Conservation (phyloP, 768 basidiomycete genomes). For the Rhodotorula diobovata region DNA sequence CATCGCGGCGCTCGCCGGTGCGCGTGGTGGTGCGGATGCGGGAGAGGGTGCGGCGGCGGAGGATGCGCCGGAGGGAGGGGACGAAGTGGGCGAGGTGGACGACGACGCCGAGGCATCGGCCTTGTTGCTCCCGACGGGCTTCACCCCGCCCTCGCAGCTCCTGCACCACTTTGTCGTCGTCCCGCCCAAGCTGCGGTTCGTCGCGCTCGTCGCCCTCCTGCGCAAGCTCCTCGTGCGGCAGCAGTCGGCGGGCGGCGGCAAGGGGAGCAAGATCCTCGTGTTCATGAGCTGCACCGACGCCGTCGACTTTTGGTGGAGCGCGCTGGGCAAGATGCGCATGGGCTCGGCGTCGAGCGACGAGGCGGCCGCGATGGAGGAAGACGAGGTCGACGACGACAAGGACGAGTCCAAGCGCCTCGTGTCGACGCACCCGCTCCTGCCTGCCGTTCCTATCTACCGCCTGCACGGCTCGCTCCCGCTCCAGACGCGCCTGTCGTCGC, state of each 20-base stretch:
- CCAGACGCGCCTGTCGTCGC: slow-evolving; percentile 68
- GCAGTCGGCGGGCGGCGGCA: slow-evolving; percentile 50
- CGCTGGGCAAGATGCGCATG: slow-evolving; percentile 72
- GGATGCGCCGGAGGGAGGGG: slow-evolving; percentile 36
- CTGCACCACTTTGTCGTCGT: slow-evolving; percentile 83
- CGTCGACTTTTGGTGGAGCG: slow-evolving; percentile 91
- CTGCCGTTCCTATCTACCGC: slow-evolving; percentile 73
- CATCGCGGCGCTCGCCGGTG: not conserved
- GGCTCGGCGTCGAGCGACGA: slow-evolving; percentile 45
- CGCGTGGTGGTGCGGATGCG: not conserved
- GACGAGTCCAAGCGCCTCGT: slow-evolving; percentile 53
- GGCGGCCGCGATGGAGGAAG: slow-evolving; percentile 39
- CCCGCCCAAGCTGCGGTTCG: slow-evolving; percentile 89
- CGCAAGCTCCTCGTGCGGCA: slow-evolving; percentile 52
- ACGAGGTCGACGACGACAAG: slow-evolving; percentile 12
- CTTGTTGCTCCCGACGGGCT: slow-evolving; percentile 45
- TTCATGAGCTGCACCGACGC: slow-evolving; percentile 97
- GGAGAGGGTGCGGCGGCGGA: slow-evolving; percentile 29
- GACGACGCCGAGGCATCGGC: not conserved
- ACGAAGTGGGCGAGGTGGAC: not conserved
- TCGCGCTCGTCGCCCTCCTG: slow-evolving; percentile 78
- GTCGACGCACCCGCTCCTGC: slow-evolving; percentile 68
- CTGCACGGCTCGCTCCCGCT: slow-evolving; percentile 90
- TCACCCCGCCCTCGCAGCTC: slow-evolving; percentile 91
- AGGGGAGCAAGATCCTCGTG: slow-evolving; percentile 67